Evolutionary conservation across 352 stramenopile species (phyloP), one percentile per base, ranked within the genome.

Genomic region (Phytophthora parvispora): DNA sequence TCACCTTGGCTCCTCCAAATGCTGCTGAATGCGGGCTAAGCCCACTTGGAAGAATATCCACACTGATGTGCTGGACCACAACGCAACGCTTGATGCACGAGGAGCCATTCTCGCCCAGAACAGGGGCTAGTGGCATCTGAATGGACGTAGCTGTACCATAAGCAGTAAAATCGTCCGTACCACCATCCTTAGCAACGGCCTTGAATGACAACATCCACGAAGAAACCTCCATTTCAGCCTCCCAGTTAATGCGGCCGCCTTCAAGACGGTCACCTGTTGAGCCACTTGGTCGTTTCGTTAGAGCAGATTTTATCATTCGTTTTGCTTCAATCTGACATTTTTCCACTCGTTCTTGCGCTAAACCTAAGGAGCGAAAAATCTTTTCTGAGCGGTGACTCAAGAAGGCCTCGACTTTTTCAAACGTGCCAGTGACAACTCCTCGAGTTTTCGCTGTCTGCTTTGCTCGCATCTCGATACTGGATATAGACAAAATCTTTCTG

Each of bases 191-290:
- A 16, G 65, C 40, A 12, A 65, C 53, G 7, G 51, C 66, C 15
- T 64, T 69, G 29, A 78, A 72, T 6, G 54, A 47, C 58, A 78
- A 16, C 55, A 65, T 64, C 70, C 70, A 78, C 25, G 60, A 60
- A 9, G 60, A 54, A 25, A 72, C 42, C 29, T 72, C 51, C 16
- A 78, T 28, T 31, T 75, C 65, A 3, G 61, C 47, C 50, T 75
- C 55, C 70, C 70, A 77, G 48, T 50, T n/a, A 24, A 74, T 60
- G 1, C 15, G 53, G 2, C 6, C n/a, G 24, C 31, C 22, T 60
- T 32, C 25, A 4, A 54, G 18, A 25, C 27, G 45, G 31, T 43
- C 48, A n/a, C 13, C 24, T 15, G 12, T 16, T 42, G 51, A 60
- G 8, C 16, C 31, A 24, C 56, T 66, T 7, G 28, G 24, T 22